These are phyloP conservation scores for Neurospora sublineolata DNA, from an alignment of 495 filamentous ascomycete species.

Conservation along the genomic window DNA sequence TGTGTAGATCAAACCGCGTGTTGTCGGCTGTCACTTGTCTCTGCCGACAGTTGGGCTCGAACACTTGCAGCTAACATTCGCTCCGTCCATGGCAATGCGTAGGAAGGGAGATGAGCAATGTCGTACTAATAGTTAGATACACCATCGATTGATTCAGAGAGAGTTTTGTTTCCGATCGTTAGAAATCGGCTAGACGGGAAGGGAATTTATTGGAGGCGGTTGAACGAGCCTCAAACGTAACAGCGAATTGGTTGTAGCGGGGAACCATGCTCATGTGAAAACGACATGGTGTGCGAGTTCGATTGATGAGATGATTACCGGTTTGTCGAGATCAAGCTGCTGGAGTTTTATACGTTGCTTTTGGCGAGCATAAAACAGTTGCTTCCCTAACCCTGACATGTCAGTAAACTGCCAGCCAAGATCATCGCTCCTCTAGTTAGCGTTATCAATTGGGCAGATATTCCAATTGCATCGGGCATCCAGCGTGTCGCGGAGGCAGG, in stretches of 20 bases:
- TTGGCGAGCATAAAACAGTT: neutral
- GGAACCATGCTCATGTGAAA: neutral
- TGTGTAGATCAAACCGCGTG: neutral
- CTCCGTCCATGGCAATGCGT: neutral
- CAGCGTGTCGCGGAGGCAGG: neutral
- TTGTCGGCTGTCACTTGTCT: neutral
- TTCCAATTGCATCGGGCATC: neutral
- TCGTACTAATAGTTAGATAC: neutral
- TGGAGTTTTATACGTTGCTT: neutral
- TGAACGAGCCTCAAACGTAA: conserved; percentile 4
- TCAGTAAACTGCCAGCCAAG: neutral
- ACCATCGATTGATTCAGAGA: neutral
- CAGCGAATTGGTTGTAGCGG: conserved; percentile 2
- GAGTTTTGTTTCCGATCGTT: conserved; percentile 3
- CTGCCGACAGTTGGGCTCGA: neutral
- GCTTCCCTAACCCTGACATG: neutral
- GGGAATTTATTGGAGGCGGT: neutral
- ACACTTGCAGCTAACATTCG: neutral
- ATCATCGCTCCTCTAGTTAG: neutral
- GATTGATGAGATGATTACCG: neutral
- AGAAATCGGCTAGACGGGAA: neutral
- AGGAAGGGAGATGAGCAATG: neutral
- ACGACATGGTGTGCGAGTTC: neutral
- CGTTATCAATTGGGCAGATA: neutral
- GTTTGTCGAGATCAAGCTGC: neutral